phyloP scores from a whole-genome alignment of 345 rosid species.

The Hevea brasiliensis region DNA sequence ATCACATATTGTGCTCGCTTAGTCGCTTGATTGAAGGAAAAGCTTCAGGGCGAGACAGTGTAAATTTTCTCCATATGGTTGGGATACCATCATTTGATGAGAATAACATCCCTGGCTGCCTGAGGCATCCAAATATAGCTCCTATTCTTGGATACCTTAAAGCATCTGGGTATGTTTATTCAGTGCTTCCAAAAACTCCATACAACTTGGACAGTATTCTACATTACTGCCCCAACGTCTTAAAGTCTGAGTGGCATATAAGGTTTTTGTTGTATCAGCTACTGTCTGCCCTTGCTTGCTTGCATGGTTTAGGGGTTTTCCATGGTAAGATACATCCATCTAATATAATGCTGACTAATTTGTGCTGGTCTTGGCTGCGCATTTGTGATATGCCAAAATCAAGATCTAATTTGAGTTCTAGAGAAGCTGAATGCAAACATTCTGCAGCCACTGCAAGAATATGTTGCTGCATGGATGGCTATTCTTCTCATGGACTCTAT shows the following conservation, averaged over 20 bases:
- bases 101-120: constrained; percentile 43
- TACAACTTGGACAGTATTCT: constrained; percentile 69
- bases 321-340: constrained; percentile 77
- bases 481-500: constrained; percentile 56
- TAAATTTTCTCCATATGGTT: constrained; percentile 55
- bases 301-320: constrained; percentile 62
- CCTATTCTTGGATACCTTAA: constrained; percentile 68
- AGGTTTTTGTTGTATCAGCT: constrained; percentile 74
- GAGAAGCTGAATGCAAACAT: constrained; percentile 18
- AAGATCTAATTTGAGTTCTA: constrained; percentile 25
- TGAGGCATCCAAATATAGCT: constrained; percentile 81
- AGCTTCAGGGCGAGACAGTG: constrained; percentile 61
- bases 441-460: constrained; percentile 29
- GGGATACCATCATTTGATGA: constrained; percentile 65
- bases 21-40: constrained; percentile 59
- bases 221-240: constrained; percentile 66
- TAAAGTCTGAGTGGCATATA: constrained; percentile 72
- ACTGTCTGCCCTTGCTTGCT: constrained; percentile 64
- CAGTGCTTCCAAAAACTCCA: constrained; percentile 70
- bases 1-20: constrained; percentile 57
- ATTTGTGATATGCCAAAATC: constrained; percentile 43
- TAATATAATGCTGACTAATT: constrained; percentile 59
- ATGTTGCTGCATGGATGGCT: constrained; percentile 47
- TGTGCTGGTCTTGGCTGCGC: constrained; percentile 72
- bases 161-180: constrained; percentile 44